Base-by-base conservation (phyloP, 257 asterid species). In the Solanum infundibuliforme region DNA sequence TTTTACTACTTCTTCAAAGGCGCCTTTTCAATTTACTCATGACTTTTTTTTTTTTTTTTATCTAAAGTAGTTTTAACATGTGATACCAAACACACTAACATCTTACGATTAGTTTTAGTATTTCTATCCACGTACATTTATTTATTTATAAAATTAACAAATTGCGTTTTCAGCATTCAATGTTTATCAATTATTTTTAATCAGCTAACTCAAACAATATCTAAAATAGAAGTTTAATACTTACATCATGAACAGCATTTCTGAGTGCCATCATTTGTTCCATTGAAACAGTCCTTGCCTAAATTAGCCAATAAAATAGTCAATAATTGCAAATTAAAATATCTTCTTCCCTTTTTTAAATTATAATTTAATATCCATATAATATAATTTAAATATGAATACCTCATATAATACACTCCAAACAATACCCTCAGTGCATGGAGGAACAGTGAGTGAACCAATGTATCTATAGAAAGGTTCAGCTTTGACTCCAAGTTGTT, bases 381-480 rank as follows among this genome's bases (percentile, higher is more conserved):
- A 52, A 52, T 8, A 52, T 52, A 52, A 52, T 52, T 52, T 16
- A 16, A 18, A 52, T 2, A 52, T 52, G 62, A 52, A 52, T 52
- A 52, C 62, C 62, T 52, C 62, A 16, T 52, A 52, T 16, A 52
- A 52, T 52, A 96, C 75, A 9, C 92, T 94, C 99, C 99, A 95
- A 55, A 91, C 31, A 27, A 96, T 92, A 31, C 98, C 98, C 88
- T 95, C 96, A 23, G 96, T 89, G 92, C 99, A 95, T 3, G 99
- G 99, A 7, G 99, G 99, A 87, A 90, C 87, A 2, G 99, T 94
- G 58, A 96, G 96, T 46, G 99, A 96, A 32, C 98, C 99, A 7
- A 89, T 66, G 60, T 94, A 95, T 91, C 98, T 91, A 90, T 90
- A 93, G 65, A 94, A 95, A 58, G 89, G 91, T 36, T 92, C 90